These are phyloP conservation scores for Alloteropsis semialata DNA, from an alignment of 176 grass and related monocot genomes.

Conservation along the genomic window DNA sequence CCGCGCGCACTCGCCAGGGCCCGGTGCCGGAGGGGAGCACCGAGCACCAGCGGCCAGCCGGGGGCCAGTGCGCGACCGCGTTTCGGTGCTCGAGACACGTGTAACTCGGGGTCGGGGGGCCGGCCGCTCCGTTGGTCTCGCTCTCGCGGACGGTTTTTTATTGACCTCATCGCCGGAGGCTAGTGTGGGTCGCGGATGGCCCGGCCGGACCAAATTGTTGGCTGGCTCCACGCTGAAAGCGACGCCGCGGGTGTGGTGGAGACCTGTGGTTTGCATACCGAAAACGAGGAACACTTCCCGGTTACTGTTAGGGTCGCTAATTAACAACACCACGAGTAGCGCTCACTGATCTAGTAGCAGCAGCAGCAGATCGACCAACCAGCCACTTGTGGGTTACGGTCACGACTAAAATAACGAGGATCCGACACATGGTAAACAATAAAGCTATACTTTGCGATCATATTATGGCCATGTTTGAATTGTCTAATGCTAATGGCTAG, in stretches of 20 bases:
- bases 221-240: constrained; percentile 5
- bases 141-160: neutral
- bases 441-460: too few relatives aligned
- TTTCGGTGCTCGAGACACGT: neutral
- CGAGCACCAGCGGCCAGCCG: neutral
- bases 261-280: neutral
- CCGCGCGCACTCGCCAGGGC: neutral
- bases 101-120: constrained; percentile 16
- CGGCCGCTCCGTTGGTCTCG: neutral
- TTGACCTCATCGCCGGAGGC: neutral
- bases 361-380: too few relatives aligned
- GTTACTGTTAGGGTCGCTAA: neutral
- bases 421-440: neutral
- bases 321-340: neutral
- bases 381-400: neutral
- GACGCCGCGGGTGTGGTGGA: neutral
- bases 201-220: neutral
- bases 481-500: too few relatives aligned
- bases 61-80: neutral
- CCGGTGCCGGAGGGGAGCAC: neutral
- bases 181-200: neutral
- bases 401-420: neutral
- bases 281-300: constrained; percentile 25
- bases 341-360: neutral
- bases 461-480: too few relatives aligned